A percentile compares a stretch with the other conserved stretches of the same genome.
Conservation (phyloP, 805 yeast genomes). For the Candida ortonii region DNA sequence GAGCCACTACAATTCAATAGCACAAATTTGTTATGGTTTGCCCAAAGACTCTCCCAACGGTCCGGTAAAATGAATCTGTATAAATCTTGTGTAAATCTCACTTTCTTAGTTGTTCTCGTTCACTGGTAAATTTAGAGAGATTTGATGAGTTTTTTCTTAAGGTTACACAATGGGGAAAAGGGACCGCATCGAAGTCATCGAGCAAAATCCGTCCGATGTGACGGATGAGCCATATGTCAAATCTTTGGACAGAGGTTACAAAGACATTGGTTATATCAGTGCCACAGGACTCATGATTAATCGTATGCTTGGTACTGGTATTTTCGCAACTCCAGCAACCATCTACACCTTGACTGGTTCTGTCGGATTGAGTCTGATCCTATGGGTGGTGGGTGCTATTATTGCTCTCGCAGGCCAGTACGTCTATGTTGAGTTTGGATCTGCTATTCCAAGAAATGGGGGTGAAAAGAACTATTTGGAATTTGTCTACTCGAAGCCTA, state of each 20-base stretch:
- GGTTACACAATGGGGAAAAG: slow-evolving; percentile 1
- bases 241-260: slow-evolving; percentile 39
- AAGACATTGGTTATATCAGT: slow-evolving; percentile 41
- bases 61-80: no score
- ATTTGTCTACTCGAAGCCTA: slow-evolving; percentile 64
- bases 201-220: not conserved
- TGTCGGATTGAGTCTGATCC: slow-evolving; percentile 65
- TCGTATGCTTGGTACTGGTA: slow-evolving; percentile 74
- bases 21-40: no score
- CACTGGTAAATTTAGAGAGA: not conserved
- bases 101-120: not conserved
- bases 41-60: no score
- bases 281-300: slow-evolving; percentile 55
- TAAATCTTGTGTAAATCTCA: no score
- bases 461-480: slow-evolving; percentile 83
- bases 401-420: slow-evolving; percentile 63
- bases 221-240: slow-evolving; percentile 2
- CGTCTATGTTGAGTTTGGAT: slow-evolving; percentile 78
- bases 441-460: slow-evolving; percentile 53
- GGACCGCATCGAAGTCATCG: not conserved
- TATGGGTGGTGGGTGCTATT: slow-evolving; percentile 73
- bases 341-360: slow-evolving; percentile 61
- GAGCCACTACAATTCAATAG: no score
- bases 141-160: not conserved
- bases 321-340: slow-evolving; percentile 65